Conservation (phyloP, 1,284 basidiomycete genomes). For the Anthracocystis panici-leucophaei region DNA sequence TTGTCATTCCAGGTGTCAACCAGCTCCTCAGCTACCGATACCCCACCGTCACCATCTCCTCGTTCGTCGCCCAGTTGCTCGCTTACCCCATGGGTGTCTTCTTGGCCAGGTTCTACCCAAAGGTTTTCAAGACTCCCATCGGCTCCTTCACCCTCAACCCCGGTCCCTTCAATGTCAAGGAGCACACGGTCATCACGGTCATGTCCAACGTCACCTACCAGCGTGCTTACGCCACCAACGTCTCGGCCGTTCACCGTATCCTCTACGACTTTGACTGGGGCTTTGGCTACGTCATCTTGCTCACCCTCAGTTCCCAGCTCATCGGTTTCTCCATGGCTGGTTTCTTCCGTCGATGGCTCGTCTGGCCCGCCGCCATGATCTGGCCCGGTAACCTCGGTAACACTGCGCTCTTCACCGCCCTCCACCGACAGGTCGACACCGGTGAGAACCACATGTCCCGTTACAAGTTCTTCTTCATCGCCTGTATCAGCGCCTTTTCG, state of each 20-base stretch:
- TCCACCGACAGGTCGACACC: constrained; percentile 55
- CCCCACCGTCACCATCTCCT: constrained; percentile 58
- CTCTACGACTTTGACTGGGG: constrained; percentile 53
- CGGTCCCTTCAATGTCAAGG: constrained; percentile 66
- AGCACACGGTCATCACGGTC: constrained; percentile 67
- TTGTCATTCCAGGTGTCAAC: constrained; percentile 63
- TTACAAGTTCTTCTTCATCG: constrained; percentile 56
- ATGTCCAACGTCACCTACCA: constrained; percentile 71
- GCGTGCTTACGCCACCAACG: constrained; percentile 70
- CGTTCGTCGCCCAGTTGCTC: constrained; percentile 58
- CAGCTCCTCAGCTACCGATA: constrained; percentile 63
- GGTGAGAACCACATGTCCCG: constrained; percentile 71
- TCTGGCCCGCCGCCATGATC: constrained; percentile 66
- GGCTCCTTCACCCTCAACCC: constrained; percentile 60
- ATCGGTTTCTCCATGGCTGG: constrained; percentile 64
- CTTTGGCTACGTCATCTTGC: constrained; percentile 71
- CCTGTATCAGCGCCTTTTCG: constrained; percentile 44
- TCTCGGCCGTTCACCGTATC: constrained; percentile 55
- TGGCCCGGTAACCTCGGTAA: constrained; percentile 63
- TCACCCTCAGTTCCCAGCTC: constrained; percentile 71
- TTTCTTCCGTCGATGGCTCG: constrained; percentile 60
- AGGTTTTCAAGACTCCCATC: constrained; percentile 50
- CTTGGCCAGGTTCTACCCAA: constrained; percentile 56
- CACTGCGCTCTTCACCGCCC: constrained; percentile 58
- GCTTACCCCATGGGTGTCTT: constrained; percentile 57